phyloP scores from a whole-genome alignment of 345 rosid species.

The Hibiscus tridactylites region DNA sequence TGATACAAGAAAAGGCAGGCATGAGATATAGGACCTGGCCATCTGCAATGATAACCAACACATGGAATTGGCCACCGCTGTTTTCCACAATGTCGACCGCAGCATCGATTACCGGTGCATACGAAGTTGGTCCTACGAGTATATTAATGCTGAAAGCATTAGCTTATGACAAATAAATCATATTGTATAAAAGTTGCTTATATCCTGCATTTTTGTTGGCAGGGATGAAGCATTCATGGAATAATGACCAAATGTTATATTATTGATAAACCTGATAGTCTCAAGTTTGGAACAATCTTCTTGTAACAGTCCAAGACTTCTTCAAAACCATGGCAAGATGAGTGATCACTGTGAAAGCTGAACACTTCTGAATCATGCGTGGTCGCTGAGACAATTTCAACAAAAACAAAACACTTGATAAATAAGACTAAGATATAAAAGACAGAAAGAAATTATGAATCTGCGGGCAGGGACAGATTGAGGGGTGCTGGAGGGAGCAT shows the following conservation, averaged over 20 bases:
- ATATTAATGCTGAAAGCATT: slow-evolving; percentile 12
- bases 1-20: background rate
- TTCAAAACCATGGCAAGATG: slow-evolving; percentile 80
- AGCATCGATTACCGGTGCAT: slow-evolving; percentile 62
- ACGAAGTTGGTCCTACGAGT: slow-evolving; percentile 65
- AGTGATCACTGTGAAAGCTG: slow-evolving; percentile 61
- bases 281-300: slow-evolving; percentile 45
- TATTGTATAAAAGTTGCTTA: too few species aligned
- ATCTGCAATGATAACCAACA: slow-evolving; percentile 65
- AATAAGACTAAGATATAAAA: background rate
- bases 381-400: slow-evolving; percentile 34
- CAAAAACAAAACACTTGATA: background rate
- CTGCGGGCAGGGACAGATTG: too few species aligned
- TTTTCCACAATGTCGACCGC: slow-evolving; percentile 62
- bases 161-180: background rate
- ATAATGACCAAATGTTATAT: background rate
- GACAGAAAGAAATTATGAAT: background rate
- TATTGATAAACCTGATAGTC: slow-evolving; percentile 47
- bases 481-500: too few species aligned
- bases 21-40: slow-evolving; percentile 56
- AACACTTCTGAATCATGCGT: slow-evolving; percentile 69
- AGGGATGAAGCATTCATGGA: background rate
- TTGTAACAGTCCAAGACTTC: slow-evolving; percentile 73
- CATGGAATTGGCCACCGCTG: slow-evolving; percentile 68
- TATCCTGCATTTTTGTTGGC: too few species aligned